Evolutionary conservation across 1,139 yeast genomes (phyloP), one percentile per base, ranked within the genome.

Genomic region (Lizanozyma gosingica): DNA sequence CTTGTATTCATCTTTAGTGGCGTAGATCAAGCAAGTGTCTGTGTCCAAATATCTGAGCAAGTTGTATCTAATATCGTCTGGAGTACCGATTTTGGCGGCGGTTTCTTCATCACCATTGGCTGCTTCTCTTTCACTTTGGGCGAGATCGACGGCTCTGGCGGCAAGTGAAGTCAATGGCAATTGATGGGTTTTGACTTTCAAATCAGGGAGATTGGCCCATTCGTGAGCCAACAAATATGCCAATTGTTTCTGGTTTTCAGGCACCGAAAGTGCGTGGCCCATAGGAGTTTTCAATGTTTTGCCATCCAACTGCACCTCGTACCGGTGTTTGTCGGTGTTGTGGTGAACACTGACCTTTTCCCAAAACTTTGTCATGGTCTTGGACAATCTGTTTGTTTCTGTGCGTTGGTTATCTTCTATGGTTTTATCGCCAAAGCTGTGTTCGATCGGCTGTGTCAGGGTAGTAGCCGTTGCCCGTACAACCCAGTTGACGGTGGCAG

Each of bases 111-210:
- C 70, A 2, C 60, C 56, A 3, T 49, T 58, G 8, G 41, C 39
- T 11, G 49, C 51, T 9, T 52, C 51, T 9, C 48, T 49, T 40
- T 52, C 52, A 17, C 58, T 62, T 16, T 62, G 57, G 1, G 68
- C 58, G 50, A 83, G 62, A 59, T 92, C 98, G 41, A 92, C 78
- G 11, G 95, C 86, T 47, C 98, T 72, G 1, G 97, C 80, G 1
- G 85, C 83, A 40, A 92, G 61, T 0, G 96, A 86, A 0, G 98
- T 92, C 44, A 92, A 64, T 2, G 97, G 97, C 39, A 92, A 70
- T 17, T 86, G 68, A 55, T 83, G 84, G 29, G 92, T 83, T 56
- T 84, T 85, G 51, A 90, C 76, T 47, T 83, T 77, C 47, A 83
- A 69, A 42, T 75, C 73, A 1, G 94, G 78, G 44, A 92, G 65